These are phyloP conservation scores for Komagataella pseudopastoris DNA, from an alignment of 805 yeast species.

Conservation along the genomic window DNA sequence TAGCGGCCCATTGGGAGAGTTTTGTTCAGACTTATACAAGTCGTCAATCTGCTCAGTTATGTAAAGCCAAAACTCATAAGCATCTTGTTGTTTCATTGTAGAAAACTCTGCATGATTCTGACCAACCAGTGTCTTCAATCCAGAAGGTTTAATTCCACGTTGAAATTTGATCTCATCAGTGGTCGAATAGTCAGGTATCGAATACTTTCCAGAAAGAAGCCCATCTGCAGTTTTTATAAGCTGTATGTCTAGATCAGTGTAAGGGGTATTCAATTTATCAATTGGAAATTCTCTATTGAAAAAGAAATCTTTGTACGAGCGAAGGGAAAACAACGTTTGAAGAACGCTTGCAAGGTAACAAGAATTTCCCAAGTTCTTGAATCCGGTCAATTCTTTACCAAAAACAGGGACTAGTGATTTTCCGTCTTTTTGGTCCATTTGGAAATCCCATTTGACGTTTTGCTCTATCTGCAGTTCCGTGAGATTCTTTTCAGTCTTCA, in stretches of 20 bases:
- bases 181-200: slow-evolving; percentile 36
- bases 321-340: slow-evolving; percentile 50
- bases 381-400: slow-evolving; percentile 73
- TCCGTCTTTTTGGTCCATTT: slow-evolving; percentile 62
- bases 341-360: slow-evolving; percentile 79
- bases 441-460: slow-evolving; percentile 87
- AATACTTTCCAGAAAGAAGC: slow-evolving; percentile 56
- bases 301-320: slow-evolving; percentile 25
- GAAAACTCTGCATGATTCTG: slow-evolving; percentile 69
- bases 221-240: slow-evolving; percentile 74
- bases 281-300: slow-evolving; percentile 17
- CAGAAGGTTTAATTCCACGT: slow-evolving; percentile 61
- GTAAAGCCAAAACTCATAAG: slow-evolving; percentile 74
- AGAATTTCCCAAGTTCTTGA: slow-evolving; percentile 84
- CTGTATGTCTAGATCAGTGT: slow-evolving; percentile 68
- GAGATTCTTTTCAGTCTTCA: slow-evolving; percentile 77
- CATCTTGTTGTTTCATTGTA: slow-evolving; percentile 88
- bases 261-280: slow-evolving; percentile 18
- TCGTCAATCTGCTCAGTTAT: slow-evolving; percentile 50
- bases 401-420: slow-evolving; percentile 46
- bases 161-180: slow-evolving; percentile 40
- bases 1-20: slow-evolving; percentile 38
- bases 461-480: slow-evolving; percentile 89
- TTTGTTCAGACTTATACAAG: slow-evolving; percentile 20
- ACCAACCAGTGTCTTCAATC: slow-evolving; percentile 70